These are phyloP conservation scores for Plectosphaerella plurivora DNA, from an alignment of 2,329 filamentous ascomycete species.

Conservation along the genomic window DNA sequence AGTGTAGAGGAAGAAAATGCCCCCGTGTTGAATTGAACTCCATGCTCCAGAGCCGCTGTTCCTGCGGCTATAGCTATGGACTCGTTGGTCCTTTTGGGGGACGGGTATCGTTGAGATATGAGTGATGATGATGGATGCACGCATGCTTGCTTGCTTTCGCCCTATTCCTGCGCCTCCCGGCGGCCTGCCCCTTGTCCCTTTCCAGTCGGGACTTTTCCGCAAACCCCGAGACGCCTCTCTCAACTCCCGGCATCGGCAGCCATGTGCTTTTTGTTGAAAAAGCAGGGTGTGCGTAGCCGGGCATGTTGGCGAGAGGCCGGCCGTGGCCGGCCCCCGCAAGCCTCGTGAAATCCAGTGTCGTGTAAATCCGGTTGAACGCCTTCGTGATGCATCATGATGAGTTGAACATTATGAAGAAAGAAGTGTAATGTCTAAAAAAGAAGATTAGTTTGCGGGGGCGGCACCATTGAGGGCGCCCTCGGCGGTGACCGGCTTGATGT, in stretches of 20 bases:
- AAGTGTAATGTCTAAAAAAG: background rate
- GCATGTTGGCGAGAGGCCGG: background rate
- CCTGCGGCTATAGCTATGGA: slow-evolving; percentile 2
- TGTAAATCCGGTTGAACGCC: slow-evolving; percentile 17
- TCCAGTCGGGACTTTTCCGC: no score
- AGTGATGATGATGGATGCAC: slow-evolving; percentile 22
- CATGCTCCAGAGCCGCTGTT: slow-evolving; percentile 3
- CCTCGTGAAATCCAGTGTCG: slow-evolving; percentile 15
- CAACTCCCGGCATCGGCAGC: no score
- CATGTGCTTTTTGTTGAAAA: slow-evolving; percentile 3
- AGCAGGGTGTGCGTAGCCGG: background rate
- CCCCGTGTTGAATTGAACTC: slow-evolving; percentile 6
- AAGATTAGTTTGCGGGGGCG: slow-evolving; percentile 8
- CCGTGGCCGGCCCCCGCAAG: no score
- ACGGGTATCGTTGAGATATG: slow-evolving; percentile 39
- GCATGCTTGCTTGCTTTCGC: slow-evolving; percentile 14
- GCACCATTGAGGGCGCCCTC: slow-evolving; percentile 12
- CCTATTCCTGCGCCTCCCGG: background rate
- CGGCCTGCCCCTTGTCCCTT: slow-evolving; percentile 10
- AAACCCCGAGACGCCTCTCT: no score
- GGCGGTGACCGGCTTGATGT: slow-evolving; percentile 27
- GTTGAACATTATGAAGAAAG: slow-evolving; percentile 2
- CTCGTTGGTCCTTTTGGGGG: slow-evolving; percentile 9
- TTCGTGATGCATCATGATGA: slow-evolving; percentile 12
- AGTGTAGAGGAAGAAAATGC: background rate